Conservation (phyloP, 495 filamentous ascomycete species). For the Talaromyces ruber region DNA sequence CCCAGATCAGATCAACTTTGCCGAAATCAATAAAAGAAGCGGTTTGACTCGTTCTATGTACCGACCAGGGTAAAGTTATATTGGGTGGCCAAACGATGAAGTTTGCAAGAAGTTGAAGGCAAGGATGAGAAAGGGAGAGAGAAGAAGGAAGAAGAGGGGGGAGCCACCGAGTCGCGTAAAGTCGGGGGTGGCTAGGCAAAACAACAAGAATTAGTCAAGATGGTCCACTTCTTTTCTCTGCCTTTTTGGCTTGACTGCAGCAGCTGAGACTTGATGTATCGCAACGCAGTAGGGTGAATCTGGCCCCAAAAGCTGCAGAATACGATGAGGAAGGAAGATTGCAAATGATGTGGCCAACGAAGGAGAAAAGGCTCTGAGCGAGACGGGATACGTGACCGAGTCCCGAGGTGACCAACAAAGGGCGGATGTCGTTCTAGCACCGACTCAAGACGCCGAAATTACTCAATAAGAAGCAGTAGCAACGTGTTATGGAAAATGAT, state of each 20-base stretch:
- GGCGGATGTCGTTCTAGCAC: neutral
- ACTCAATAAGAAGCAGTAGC: neutral
- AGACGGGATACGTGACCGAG: neutral
- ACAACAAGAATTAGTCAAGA: neutral
- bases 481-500: neutral
- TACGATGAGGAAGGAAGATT: neutral
- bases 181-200: neutral
- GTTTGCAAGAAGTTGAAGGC: neutral
- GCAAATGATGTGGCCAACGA: neutral
- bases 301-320: neutral
- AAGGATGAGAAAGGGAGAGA: neutral
- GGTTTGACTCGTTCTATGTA: neutral
- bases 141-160: conserved; percentile 1
- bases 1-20: neutral
- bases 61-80: neutral
- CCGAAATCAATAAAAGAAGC: neutral
- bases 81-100: neutral
- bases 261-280: neutral
- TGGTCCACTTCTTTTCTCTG: neutral
- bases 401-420: neutral
- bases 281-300: neutral
- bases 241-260: neutral
- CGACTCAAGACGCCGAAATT: neutral
- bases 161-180: neutral
- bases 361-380: neutral